Conservation (phyloP, 2,329 filamentous ascomycete species). For the Calonectria ilicicola region DNA sequence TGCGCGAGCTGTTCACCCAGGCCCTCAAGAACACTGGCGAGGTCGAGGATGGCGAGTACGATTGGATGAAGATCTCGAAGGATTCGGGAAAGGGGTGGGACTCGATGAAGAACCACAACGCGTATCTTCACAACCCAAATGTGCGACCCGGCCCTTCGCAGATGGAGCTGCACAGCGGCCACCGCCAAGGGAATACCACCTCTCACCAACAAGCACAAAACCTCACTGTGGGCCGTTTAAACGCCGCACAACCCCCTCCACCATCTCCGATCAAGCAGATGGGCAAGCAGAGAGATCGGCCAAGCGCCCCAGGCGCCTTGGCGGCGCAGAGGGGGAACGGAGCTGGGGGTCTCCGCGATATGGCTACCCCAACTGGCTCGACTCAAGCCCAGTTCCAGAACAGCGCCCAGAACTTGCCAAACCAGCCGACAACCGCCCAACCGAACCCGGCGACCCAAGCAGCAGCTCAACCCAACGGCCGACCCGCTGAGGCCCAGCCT, state of each 20-base stretch:
- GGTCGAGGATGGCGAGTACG: slow-evolving; percentile 97
- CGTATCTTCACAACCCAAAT: slow-evolving; percentile 80
- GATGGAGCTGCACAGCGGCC: slow-evolving; percentile 84
- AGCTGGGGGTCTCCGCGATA: slow-evolving; percentile 79
- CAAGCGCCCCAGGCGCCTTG: slow-evolving; percentile 81
- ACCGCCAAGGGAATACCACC: slow-evolving; percentile 74
- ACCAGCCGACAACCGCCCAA: slow-evolving; percentile 70
- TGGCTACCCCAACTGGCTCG: slow-evolving; percentile 87
- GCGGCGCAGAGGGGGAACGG: slow-evolving; percentile 82
- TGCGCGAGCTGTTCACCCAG: slow-evolving; percentile 95
- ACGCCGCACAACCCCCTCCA: slow-evolving; percentile 90
- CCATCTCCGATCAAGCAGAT: slow-evolving; percentile 86
- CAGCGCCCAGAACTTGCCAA: slow-evolving; percentile 86
- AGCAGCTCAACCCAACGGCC: slow-evolving; percentile 65
- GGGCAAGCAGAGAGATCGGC: slow-evolving; percentile 80
- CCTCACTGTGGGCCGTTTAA: slow-evolving; percentile 89
- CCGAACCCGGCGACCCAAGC: slow-evolving; percentile 68
- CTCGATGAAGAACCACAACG: slow-evolving; percentile 73
- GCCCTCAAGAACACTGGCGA: slow-evolving; percentile 94
- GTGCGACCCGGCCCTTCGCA: slow-evolving; percentile 83
- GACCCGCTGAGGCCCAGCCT: slow-evolving; percentile 77
- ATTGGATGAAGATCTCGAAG: slow-evolving; percentile 98
- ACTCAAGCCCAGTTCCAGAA: slow-evolving; percentile 97
- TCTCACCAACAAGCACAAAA: slow-evolving; percentile 72
- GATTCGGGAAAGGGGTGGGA: slow-evolving; percentile 90